Conservation (phyloP, 441 rosid genomes). For the Gossypium lobatum region DNA sequence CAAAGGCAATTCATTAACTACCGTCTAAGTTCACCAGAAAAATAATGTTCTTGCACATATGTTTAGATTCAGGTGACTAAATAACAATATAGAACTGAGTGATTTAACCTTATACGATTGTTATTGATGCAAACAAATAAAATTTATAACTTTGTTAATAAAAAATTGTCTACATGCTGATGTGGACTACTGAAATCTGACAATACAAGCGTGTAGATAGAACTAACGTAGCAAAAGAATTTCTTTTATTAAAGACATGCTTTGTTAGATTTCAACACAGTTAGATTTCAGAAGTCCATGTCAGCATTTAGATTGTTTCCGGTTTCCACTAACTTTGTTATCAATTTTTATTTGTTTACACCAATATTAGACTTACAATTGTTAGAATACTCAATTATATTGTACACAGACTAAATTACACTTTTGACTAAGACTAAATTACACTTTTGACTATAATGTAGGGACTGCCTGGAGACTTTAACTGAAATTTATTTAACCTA, state of each 20-base stretch:
- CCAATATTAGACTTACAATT: not conserved
- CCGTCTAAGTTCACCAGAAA: not conserved
- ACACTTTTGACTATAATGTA: not conserved
- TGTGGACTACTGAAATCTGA: not conserved
- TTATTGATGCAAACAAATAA: not conserved
- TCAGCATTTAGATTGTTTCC: not conserved
- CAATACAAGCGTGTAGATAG: not conserved
- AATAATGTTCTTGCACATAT: not conserved
- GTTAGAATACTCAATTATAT: not conserved
- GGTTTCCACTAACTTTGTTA: not conserved
- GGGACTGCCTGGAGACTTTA: not conserved
- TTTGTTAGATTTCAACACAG: not conserved
- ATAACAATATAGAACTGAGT: not conserved
- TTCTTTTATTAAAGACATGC: not conserved
- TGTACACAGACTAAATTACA: not conserved
- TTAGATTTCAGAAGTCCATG: not conserved
- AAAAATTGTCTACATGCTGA: not conserved
- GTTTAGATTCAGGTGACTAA: not conserved
- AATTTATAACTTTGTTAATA: not conserved
- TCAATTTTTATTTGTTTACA: not conserved
- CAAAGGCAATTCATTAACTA: not conserved
- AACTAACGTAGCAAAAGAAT: not conserved
- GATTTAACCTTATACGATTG: not conserved
- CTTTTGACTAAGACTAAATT: not conserved
- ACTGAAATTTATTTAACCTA: not conserved